Conservation (phyloP, 768 basidiomycete species). For the Russula ochroleuca region DNA sequence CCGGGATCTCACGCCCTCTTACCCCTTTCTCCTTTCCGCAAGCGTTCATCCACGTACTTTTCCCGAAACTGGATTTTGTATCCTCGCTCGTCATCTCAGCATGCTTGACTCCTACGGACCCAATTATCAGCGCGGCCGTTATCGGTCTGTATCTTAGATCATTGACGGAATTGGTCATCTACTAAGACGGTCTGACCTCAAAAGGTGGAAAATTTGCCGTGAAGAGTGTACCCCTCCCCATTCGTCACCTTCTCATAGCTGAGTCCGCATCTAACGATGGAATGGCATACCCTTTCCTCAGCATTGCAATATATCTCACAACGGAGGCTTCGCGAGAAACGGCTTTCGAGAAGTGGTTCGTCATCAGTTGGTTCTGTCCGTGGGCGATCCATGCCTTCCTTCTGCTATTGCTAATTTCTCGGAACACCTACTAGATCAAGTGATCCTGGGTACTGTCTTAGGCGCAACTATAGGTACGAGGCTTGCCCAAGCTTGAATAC, state of each 20-base stretch:
- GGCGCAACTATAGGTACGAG: constrained; percentile 51
- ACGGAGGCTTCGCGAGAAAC: constrained; percentile 56
- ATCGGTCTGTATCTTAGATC: constrained; percentile 44
- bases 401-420: neutral
- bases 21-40: neutral
- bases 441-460: constrained; percentile 68
- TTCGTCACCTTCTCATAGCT: constrained; percentile 77
- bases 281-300: constrained; percentile 83
- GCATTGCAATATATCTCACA: constrained; percentile 80
- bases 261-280: constrained; percentile 97
- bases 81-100: constrained; percentile 84
- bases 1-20: neutral
- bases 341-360: constrained; percentile 81
- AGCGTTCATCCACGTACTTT: constrained; percentile 66
- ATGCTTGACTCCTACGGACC: constrained; percentile 91
- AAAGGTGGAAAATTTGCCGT: constrained; percentile 67
- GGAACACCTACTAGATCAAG: constrained; percentile 58
- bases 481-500: neutral
- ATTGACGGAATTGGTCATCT: neutral
- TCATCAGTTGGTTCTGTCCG: constrained; percentile 78
- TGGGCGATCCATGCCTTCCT: constrained; percentile 21
- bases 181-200: neutral
- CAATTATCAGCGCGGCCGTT: constrained; percentile 83
- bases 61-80: constrained; percentile 52
- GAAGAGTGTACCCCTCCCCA: constrained; percentile 64